These are phyloP conservation scores for Aegilops tauschii DNA, from an alignment of 176 grass and related monocot species.

Conservation along the genomic window DNA sequence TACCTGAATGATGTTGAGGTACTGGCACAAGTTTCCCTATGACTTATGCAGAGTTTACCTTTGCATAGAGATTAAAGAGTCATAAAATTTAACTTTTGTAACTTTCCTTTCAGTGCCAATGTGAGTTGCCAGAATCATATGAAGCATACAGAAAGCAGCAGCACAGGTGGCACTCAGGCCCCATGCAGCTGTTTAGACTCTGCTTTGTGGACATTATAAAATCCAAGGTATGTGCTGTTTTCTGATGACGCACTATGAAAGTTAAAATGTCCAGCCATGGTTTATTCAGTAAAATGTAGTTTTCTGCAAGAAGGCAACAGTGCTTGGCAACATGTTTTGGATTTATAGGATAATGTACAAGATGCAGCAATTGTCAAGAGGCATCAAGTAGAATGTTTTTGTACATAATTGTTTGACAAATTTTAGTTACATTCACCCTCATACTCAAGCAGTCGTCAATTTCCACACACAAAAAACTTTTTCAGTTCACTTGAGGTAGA, in stretches of 20 bases:
- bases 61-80: neutral
- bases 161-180: constrained; percentile 86
- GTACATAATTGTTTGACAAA: neutral
- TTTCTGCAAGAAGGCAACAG: neutral
- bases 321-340: neutral
- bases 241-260: constrained; percentile 3
- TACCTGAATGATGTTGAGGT: constrained; percentile 94
- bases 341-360: neutral
- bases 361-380: neutral
- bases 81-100: constrained; percentile 4
- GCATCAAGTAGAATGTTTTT: neutral
- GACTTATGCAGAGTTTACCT: neutral
- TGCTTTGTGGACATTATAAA: constrained; percentile 73
- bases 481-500: neutral
- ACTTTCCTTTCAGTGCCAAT: constrained; percentile 59
- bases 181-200: constrained; percentile 84
- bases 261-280: constrained; percentile 4
- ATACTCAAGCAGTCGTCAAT: neutral
- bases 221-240: constrained; percentile 56
- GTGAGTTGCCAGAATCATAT: constrained; percentile 91
- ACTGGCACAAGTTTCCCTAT: neutral
- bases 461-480: neutral
- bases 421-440: neutral
- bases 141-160: constrained; percentile 93
- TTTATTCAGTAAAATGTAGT: constrained; percentile 6